These are phyloP conservation scores for Microthyrium microscopicum DNA, from an alignment of 2,329 filamentous ascomycete species.

Conservation along the genomic window DNA sequence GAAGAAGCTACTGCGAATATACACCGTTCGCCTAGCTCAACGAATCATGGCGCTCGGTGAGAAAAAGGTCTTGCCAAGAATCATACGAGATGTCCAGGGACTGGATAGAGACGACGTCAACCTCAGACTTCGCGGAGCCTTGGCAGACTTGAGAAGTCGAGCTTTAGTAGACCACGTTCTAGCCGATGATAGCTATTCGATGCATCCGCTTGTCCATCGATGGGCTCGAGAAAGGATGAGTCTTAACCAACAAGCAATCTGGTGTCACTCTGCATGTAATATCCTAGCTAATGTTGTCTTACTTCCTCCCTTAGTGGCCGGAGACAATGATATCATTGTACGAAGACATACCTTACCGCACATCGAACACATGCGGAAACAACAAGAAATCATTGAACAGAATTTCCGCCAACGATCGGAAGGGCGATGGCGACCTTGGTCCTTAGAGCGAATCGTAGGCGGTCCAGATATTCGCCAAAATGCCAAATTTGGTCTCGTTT, in stretches of 20 bases:
- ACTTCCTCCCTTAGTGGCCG: constrained; percentile 14
- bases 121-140: neutral
- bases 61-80: too few relatives aligned
- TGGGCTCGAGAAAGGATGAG: constrained; percentile 17
- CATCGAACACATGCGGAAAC: constrained; percentile 12
- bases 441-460: constrained; percentile 9
- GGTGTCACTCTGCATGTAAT: constrained; percentile 15
- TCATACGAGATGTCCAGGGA: too few relatives aligned
- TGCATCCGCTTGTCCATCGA: constrained; percentile 18
- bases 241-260: constrained; percentile 15
- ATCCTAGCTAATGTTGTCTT: constrained; percentile 13
- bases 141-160: constrained; percentile 9
- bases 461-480: too few relatives aligned
- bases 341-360: constrained; percentile 15
- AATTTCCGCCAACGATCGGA: constrained; percentile 10
- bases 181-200: constrained; percentile 14
- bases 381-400: constrained; percentile 7
- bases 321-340: constrained; percentile 6
- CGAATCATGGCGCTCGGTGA: too few relatives aligned
- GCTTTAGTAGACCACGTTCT: constrained; percentile 14
- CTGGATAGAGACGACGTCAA: too few relatives aligned
- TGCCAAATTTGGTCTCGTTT: constrained; percentile 16
- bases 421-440: constrained; percentile 3
- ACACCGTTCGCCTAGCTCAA: too few relatives aligned
- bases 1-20: too few relatives aligned